Conservation (phyloP, 2,329 filamentous ascomycete genomes). For the Emydomyces testavorans region DNA sequence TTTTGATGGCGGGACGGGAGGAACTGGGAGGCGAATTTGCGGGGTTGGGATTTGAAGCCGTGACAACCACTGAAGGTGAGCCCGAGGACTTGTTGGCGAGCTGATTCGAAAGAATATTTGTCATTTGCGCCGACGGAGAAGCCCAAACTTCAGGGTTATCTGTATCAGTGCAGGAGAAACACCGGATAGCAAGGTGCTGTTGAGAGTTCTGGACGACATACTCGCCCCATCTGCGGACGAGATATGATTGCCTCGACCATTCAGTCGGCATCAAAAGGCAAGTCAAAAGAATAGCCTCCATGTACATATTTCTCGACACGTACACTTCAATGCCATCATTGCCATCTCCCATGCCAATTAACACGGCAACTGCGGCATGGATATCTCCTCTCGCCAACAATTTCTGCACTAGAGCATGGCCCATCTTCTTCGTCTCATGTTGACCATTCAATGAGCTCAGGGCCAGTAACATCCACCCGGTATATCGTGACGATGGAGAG, state of each 20-base stretch:
- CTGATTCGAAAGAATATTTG: conserved; percentile 38
- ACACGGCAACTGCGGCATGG: conserved; percentile 81
- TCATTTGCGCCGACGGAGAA: conserved; percentile 63
- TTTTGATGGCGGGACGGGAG: conserved; percentile 57
- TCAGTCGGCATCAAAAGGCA: conserved; percentile 72
- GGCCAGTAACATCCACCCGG: conserved; percentile 94
- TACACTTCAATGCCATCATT: conserved; percentile 96
- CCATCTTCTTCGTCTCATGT: conserved; percentile 76
- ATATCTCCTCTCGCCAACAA: conserved; percentile 81
- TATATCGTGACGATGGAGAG: conserved; percentile 77
- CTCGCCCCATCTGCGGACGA: conserved; percentile 92
- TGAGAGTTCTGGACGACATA: conserved; percentile 77
- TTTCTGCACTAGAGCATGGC: conserved; percentile 79
- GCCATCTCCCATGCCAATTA: conserved; percentile 81
- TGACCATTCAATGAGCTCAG: conserved; percentile 73
- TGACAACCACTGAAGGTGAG: conserved; percentile 48
- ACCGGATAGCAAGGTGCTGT: conserved; percentile 81
- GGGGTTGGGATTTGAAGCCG: conserved; percentile 37
- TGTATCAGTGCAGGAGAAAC: conserved; percentile 78
- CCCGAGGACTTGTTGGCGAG: conserved; percentile 39
- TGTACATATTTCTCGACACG: conserved; percentile 75
- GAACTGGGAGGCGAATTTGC: conserved; percentile 40
- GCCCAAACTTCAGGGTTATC: conserved; percentile 81
- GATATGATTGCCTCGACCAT: conserved; percentile 79
- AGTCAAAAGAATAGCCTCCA: conserved; percentile 85